Evolutionary conservation across 176 grass and related monocot genomes (phyloP), one percentile per base, ranked within the genome.

Genomic region (Stipa capillata): DNA sequence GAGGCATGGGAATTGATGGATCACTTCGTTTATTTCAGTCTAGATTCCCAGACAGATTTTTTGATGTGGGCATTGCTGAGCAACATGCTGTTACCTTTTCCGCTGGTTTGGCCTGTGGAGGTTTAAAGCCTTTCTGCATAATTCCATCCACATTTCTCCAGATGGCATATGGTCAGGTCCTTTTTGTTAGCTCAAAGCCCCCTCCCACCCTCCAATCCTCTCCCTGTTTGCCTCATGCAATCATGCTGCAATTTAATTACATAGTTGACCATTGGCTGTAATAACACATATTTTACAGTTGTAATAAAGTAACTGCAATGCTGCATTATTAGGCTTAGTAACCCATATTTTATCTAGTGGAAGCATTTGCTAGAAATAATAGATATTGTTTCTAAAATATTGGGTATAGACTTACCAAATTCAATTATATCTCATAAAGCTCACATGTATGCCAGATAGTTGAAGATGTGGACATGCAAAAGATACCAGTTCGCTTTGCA

Each of bases 41-140:
- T 17, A 88, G 74, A 80, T 94, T 91, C 77, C 91, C 88, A 35
- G 91, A 94, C 48, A 88, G 91, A 60, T 94, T 91, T 85, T 94
- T 91, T 66, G 85, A 94, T 72, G 49, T 91, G 28, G 91, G 91
- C 42, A 90, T 90, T 5, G 91, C 91, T 4, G 91, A 94, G 56
- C 91, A 94, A 73, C 91, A 94, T 80, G 85, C 88, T 61, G 83
- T 94, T 79, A 91, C 91, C 56, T 94, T 94, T 83, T 75, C 91
- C 23, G 85, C 91, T 27, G 91, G 91, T 79, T 88, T 91, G 83
- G 82, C 85, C 10, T 94, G 88, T 42, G 91, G 91, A 49, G 82
- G 85, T 79, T 78, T 94, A 75, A 94, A 94, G 53, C 91, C 91
- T 72, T 94, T 94, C 54, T 88, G 85, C 65, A 66, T 94, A 54